These are phyloP conservation scores for Blastocystis sp. DNA, from an alignment of 352 stramenopile genomes.

Conservation along the genomic window DNA sequence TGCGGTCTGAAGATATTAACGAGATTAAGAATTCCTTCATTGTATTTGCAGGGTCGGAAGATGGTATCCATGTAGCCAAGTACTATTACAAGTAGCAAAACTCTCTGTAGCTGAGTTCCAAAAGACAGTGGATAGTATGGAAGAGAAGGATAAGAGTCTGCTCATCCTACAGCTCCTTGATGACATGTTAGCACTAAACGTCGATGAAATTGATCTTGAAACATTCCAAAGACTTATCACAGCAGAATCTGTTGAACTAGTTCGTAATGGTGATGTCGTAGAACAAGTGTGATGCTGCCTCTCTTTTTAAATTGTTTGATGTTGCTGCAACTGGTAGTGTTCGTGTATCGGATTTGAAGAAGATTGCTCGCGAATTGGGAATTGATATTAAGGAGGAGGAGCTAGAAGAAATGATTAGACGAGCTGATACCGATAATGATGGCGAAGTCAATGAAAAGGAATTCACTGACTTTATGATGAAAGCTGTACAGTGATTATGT, in stretches of 20 bases:
- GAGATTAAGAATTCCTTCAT: constrained; percentile 61
- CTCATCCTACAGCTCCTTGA: constrained; percentile 45
- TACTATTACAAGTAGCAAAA: background rate
- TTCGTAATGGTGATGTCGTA: background rate
- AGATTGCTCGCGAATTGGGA: constrained; percentile 91
- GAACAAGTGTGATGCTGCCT: constrained; percentile 68
- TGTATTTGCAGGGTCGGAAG: constrained; percentile 52
- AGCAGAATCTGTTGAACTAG: constrained; percentile 16
- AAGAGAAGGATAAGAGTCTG: constrained; percentile 53
- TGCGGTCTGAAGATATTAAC: constrained; percentile 49
- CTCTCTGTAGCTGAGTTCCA: constrained; percentile 50
- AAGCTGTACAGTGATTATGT: constrained; percentile 74
- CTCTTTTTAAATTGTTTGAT: constrained; percentile 88
- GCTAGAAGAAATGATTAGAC: constrained; percentile 96
- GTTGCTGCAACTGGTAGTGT: constrained; percentile 93
- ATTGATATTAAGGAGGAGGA: constrained; percentile 97
- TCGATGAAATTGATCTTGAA: constrained; percentile 25
- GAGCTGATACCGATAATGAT: constrained; percentile 85
- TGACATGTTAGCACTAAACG: constrained; percentile 41
- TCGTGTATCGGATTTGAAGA: constrained; percentile 89
- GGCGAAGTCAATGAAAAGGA: constrained; percentile 92
- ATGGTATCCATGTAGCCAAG: background rate
- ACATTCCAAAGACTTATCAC: constrained; percentile 46
- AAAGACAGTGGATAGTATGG: constrained; percentile 59
- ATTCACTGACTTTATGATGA: constrained; percentile 97